Evolutionary conservation across 345 rosid species (phyloP), one percentile per base, ranked within the genome.

Genomic region (Eucalyptus tenuipes): DNA sequence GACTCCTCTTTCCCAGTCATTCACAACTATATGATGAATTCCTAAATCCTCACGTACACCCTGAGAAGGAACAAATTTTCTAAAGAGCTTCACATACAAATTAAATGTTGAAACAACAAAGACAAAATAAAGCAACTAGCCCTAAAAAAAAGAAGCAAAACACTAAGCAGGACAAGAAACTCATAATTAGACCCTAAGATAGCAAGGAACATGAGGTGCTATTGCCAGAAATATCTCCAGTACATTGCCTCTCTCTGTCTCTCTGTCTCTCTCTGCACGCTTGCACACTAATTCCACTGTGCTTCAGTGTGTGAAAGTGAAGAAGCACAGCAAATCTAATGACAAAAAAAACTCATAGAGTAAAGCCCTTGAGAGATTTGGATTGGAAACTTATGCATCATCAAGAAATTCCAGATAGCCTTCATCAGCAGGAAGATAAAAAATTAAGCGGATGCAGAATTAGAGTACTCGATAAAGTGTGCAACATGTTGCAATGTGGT

Each of bases 21-120:
- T 95, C 86, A 96, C 99, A 90, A 96, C 95, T 61, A 97, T 96
- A 89, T 97, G 99, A 94, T 97, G 99, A 91, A 96, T 95, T 66
- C 96, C 98, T 93, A 97, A 90, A 50, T 96, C 97, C 88, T 96
- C 93, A 20, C 88, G 91, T 87, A 97, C 49, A 48, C 95, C 99
- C 95, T 97, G 93, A 11, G 87, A 85, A 1, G 59, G 53, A 49
- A 53, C 45, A 85, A 33, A 85, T 85, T 31, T 53, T 85, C 64
- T 85, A 10, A 85, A 31, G 59, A 75, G 82, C 16, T 2, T 40
- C 82, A 40, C 47, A 42, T 27, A 75, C 1, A 1, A 40, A 75
- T 1, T 11, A 18, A 71, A 71, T 33, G 0, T 71, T 37, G 81
- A 71, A 37, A 71, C 45, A 18, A 71, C 81, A 37, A 37, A 10